Evolutionary conservation across 1,284 basidiomycete species (phyloP).

Genomic region (Apiotrichum porosum): DNA sequence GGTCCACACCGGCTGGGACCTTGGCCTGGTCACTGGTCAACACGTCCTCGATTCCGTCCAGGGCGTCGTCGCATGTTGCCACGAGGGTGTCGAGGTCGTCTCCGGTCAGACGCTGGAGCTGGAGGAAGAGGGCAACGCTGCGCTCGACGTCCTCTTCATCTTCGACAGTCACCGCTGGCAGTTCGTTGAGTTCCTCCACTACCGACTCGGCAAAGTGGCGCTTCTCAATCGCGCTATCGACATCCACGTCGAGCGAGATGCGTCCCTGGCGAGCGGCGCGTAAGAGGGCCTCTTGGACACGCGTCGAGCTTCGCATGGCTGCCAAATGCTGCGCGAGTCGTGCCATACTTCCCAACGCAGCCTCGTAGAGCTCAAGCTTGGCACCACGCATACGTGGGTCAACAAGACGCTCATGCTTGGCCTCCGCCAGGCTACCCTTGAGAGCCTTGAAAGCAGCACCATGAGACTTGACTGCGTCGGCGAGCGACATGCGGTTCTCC

Average conservation of each 20-base stretch:
- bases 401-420: slow-evolving; percentile 72
- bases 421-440: slow-evolving; percentile 75
- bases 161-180: slow-evolving; percentile 14
- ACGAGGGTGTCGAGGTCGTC: slow-evolving; percentile 70
- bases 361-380: slow-evolving; percentile 65
- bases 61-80: slow-evolving; percentile 53
- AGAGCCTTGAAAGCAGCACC: slow-evolving; percentile 81
- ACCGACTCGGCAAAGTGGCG: slow-evolving; percentile 16
- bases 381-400: slow-evolving; percentile 50
- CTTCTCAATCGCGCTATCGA: slow-evolving; percentile 11
- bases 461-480: slow-evolving; percentile 71
- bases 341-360: slow-evolving; percentile 75
- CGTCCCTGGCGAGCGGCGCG: slow-evolving; percentile 59
- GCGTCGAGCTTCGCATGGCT: slow-evolving; percentile 74
- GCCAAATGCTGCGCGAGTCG: slow-evolving; percentile 85
- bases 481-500: slow-evolving; percentile 55
- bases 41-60: slow-evolving; percentile 40
- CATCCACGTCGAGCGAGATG: slow-evolving; percentile 50
- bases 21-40: slow-evolving; percentile 7
- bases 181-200: slow-evolving; percentile 52
- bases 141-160: slow-evolving; percentile 56
- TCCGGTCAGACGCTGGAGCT: slow-evolving; percentile 75
- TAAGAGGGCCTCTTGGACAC: slow-evolving; percentile 73
- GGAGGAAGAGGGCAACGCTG: slow-evolving; percentile 72
- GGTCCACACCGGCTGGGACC: slow-evolving; percentile 47